Conservation (phyloP, 2,329 filamentous ascomycete species). For the Talaromyces rugulosus region DNA sequence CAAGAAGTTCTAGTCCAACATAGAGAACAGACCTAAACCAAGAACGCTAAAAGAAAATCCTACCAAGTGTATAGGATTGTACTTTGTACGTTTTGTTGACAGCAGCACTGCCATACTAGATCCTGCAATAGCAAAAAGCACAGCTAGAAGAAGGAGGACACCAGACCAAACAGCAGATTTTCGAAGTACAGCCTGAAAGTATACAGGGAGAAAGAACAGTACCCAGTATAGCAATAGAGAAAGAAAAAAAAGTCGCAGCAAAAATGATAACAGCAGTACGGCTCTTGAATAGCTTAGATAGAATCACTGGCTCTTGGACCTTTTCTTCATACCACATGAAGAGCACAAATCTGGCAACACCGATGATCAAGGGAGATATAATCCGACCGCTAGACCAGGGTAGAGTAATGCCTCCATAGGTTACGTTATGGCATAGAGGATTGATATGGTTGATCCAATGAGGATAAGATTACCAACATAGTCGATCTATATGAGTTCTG, state of each 20-base stretch:
- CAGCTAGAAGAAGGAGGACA: conserved; percentile 25
- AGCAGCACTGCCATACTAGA: conserved; percentile 26
- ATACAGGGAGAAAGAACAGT: conserved; percentile 42
- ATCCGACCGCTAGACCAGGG: conserved; percentile 26
- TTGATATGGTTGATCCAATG: conserved; percentile 19
- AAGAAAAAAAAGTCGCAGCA: conserved; percentile 34
- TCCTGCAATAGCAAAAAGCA: conserved; percentile 25
- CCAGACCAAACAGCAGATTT: conserved; percentile 29
- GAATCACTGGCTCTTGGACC: conserved; percentile 34
- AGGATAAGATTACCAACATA: conserved; percentile 25
- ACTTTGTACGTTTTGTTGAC: conserved; percentile 29
- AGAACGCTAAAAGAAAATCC: conserved; percentile 25
- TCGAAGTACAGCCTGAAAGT: conserved; percentile 40
- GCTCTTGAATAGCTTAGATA: conserved; percentile 42
- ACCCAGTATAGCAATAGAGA: conserved; percentile 32
- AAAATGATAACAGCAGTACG: conserved; percentile 31
- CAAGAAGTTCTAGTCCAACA: conserved; percentile 20
- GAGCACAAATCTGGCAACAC: conserved; percentile 17
- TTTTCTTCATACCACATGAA: conserved; percentile 18
- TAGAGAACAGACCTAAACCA: conserved; percentile 23
- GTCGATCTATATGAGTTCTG: conserved; percentile 21
- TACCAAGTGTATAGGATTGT: conserved; percentile 24
- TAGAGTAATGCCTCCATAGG: conserved; percentile 24
- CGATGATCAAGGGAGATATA: conserved; percentile 24
- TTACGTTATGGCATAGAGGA: conserved; percentile 28